Percentiles rank a stretch among this genome's conserved stretches.
phyloP scores from a whole-genome alignment of 139 green algal species.

The Nannochloris sp. region DNA sequence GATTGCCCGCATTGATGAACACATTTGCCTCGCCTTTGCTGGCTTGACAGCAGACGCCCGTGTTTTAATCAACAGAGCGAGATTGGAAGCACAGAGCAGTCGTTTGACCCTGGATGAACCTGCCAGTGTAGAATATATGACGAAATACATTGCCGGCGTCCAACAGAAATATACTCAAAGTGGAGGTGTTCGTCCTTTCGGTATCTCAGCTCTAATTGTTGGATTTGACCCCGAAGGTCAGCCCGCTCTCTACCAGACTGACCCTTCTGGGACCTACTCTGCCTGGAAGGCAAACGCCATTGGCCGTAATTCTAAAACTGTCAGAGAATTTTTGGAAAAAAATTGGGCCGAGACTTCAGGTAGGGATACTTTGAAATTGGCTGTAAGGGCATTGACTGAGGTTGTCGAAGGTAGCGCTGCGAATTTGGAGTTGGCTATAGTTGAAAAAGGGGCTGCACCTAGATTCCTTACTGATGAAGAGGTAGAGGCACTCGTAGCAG shows the following conservation, averaged over 20 bases:
- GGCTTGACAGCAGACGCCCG: slow-evolving; percentile 94
- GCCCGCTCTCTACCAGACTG: slow-evolving; percentile 91
- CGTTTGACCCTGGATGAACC: slow-evolving; percentile 79
- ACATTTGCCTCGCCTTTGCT: slow-evolving; percentile 94
- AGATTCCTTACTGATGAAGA: slow-evolving; percentile 65
- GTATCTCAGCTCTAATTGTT: slow-evolving; percentile 95
- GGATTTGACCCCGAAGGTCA: slow-evolving; percentile 71
- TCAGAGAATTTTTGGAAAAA: slow-evolving; percentile 98
- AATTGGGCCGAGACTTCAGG: slow-evolving; percentile 75
- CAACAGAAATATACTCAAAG: slow-evolving; percentile 98
- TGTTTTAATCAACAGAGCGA: slow-evolving; percentile 89
- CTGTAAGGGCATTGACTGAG: slow-evolving; percentile 87
- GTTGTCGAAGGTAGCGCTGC: slow-evolving; percentile 52
- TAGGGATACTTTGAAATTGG: slow-evolving; percentile 82
- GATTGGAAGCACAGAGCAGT: slow-evolving; percentile 84
- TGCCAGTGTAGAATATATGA: slow-evolving; percentile 85
- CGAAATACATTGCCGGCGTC: slow-evolving; percentile 73
- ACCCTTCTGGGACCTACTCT: slow-evolving; percentile 91
- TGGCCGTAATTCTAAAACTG: slow-evolving; percentile 93
- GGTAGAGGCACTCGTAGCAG: slow-evolving; percentile 65
- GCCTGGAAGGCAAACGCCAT: slow-evolving; percentile 98
- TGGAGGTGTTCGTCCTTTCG: slow-evolving; percentile 93
- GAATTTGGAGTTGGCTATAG: slow-evolving; percentile 84
- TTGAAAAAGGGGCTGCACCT: slow-evolving; percentile 55
- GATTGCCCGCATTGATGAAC: slow-evolving; percentile 93